Base-by-base conservation (phyloP, 768 basidiomycete genomes). In the Pseudohyphozyma bogoriensis region DNA sequence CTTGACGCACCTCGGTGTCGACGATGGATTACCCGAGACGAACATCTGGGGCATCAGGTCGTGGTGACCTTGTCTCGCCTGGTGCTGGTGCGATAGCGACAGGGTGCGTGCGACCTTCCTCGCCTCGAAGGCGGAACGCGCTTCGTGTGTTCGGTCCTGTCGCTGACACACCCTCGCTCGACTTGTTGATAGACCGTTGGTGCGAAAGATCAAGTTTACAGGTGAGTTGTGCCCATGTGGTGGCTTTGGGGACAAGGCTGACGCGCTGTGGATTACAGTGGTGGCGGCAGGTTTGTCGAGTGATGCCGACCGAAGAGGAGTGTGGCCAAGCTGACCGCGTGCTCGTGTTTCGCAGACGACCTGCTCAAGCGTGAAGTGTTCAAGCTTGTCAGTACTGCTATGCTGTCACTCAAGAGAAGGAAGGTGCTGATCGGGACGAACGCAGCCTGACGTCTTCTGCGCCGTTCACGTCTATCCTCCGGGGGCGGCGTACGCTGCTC, bases 351-450 rank as follows among this genome's bases (percentile, higher is more conserved):
- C 42, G 22, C 61, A 66, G 65, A 66, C 37, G 61, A 66, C 29
- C 44, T 66, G 13, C 62, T 66, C 61, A 66, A 66, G 59, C 65
- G 65, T 8, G 65, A 66, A 16, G 62, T 66, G 24, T 66, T 66
- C 45, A 44, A 36, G n/a, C 33, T 52, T n/a, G 12, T n/a, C n/a
- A n/a, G n/a, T n/a, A n/a, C n/a, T n/a, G n/a, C 33, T 52, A n/a
- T 22, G 2, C 24, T 20, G 18, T 10, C 16, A 1, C 9, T 33
- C 10, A 12, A 20, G 20, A 20, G 22, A 3, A 16, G 4, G 22
- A 18, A 22, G 2, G 22, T 20, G 32, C 50, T 35, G n/a, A 51
- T 7, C 15, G 1, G 8, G 33, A 22, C 12, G n/a, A 0, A 33
- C 35, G 53, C 53, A 42, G 31, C 55, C 55, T 22, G 55, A 56